Percentiles rank a stretch among this genome's conserved stretches.
These are phyloP conservation scores for Nepenthes gracilis DNA, from an alignment of 148 eudicot species.

Conservation along the genomic window DNA sequence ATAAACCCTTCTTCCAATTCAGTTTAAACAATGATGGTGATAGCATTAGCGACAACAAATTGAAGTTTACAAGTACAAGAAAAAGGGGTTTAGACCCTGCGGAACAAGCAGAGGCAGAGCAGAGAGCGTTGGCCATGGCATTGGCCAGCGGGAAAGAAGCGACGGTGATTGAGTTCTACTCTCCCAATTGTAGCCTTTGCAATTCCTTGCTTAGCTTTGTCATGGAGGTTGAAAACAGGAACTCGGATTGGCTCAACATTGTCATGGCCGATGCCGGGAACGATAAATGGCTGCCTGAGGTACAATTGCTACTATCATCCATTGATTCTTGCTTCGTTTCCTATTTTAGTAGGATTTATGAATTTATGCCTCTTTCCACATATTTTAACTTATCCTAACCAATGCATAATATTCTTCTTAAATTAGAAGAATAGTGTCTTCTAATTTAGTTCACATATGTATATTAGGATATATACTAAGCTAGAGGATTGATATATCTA, in stretches of 20 bases:
- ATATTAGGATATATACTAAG: no score
- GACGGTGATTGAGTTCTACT: conserved; percentile 73
- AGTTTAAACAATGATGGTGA: neutral
- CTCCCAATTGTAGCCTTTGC: conserved; percentile 83
- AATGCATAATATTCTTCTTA: no score
- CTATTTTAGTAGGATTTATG: neutral
- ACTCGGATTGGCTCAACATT: conserved; percentile 72
- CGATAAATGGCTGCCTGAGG: conserved; percentile 90
- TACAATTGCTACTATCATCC: conserved; percentile 1
- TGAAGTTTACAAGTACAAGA: neutral
- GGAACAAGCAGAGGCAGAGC: conserved; percentile 88
- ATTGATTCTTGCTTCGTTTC: no score
- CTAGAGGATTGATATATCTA: no score
- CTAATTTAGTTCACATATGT: no score
- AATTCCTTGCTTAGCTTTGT: conserved; percentile 74
- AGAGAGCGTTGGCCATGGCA: conserved; percentile 73
- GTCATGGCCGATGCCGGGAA: conserved; percentile 97
- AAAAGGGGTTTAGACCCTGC: conserved; percentile 28
- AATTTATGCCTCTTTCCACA: neutral
- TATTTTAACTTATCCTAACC: no score
- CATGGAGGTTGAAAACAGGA: conserved; percentile 57
- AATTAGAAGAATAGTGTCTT: no score
- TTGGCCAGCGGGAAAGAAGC: conserved; percentile 69
- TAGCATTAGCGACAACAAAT: neutral
- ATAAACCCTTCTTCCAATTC: conserved; percentile 11